Percentiles rank a stretch among this genome's conserved stretches.
phyloP scores from a whole-genome alignment of 331 rosid species.

The Spiraea crenata region DNA sequence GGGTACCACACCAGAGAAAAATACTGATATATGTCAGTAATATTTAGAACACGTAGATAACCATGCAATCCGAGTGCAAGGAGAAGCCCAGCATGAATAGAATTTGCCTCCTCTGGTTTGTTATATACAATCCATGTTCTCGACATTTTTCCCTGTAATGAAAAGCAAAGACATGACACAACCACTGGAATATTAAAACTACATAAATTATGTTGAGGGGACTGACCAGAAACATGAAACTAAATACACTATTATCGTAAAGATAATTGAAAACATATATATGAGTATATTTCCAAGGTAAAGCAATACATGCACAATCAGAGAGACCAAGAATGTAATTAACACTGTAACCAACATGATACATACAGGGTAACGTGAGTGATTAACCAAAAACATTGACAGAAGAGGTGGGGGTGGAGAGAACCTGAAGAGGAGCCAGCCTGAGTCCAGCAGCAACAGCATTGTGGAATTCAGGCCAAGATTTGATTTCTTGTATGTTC shows the following conservation, averaged over 20 bases:
- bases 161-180: conserved; percentile 28
- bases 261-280: not conserved
- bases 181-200: conserved; percentile 7
- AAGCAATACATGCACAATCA: not conserved
- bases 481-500: conserved; percentile 84
- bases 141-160: conserved; percentile 93
- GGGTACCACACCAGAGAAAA: conserved; percentile 55
- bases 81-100: conserved; percentile 95
- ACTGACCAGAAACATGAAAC: not conserved
- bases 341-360: not conserved
- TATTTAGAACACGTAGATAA: conserved; percentile 64
- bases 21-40: conserved; percentile 91
- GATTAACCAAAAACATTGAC: conserved; percentile 17
- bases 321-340: not conserved
- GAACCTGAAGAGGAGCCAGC: conserved; percentile 95
- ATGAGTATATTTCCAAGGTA: not conserved
- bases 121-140: conserved; percentile 93
- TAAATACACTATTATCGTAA: not conserved
- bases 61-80: conserved; percentile 94
- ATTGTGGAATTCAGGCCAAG: conserved; percentile 98
- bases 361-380: conserved; percentile 6
- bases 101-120: conserved; percentile 82
- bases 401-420: not conserved
- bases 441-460: conserved; percentile 97
- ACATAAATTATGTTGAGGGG: conserved; percentile 3